Conservation (phyloP, 1,284 basidiomycete genomes). For the Rhodotorula mucilaginosa region DNA sequence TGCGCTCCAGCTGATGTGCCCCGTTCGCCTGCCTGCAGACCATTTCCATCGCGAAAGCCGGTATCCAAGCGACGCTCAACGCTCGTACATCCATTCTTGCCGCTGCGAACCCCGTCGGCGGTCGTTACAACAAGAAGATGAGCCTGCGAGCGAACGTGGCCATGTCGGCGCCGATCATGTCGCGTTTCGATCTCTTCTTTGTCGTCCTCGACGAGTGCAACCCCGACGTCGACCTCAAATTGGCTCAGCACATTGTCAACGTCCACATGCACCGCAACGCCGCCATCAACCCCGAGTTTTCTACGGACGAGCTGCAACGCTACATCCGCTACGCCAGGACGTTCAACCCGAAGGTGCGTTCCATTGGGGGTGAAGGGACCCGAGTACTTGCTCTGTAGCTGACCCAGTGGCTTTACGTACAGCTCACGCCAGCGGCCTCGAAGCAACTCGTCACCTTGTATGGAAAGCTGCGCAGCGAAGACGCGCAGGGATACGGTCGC, state of each 20-base stretch:
- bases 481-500: constrained; percentile 77
- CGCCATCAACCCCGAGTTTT: constrained; percentile 93
- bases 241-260: constrained; percentile 96
- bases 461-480: constrained; percentile 85
- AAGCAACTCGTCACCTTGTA: constrained; percentile 96
- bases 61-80: constrained; percentile 97
- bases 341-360: constrained; percentile 84
- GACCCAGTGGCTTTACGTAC: not conserved
- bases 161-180: constrained; percentile 99
- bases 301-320: constrained; percentile 90
- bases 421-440: constrained; percentile 90
- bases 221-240: constrained; percentile 84
- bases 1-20: not conserved
- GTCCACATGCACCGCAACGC: constrained; percentile 94
- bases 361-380: constrained; percentile 4
- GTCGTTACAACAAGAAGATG: constrained; percentile 94
- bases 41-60: constrained; percentile 98
- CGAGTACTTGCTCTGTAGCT: constrained; percentile 1
- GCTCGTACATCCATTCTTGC: constrained; percentile 97
- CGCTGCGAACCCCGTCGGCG: constrained; percentile 95
- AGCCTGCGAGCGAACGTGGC: constrained; percentile 91
- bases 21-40: constrained; percentile 62
- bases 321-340: constrained; percentile 97
- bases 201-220: constrained; percentile 98
- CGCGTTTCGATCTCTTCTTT: constrained; percentile 97